These are phyloP conservation scores for Zoysia japonica DNA, from an alignment of 176 grass and related monocot species.

Conservation along the genomic window DNA sequence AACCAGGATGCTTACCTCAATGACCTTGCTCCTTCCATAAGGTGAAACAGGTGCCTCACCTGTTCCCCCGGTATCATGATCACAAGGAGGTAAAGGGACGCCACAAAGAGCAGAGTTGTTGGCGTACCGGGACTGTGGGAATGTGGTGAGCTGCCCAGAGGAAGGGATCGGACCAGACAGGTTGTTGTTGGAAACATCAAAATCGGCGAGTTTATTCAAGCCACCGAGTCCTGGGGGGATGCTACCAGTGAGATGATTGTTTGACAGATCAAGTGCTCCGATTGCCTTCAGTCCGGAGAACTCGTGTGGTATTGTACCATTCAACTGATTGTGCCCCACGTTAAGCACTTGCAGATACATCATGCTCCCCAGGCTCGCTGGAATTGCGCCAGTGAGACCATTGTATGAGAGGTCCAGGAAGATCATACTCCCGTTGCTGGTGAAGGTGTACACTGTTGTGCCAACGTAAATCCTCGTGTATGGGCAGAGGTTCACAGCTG, in stretches of 20 bases:
- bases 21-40: slow-evolving; percentile 47
- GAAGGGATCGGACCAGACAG: slow-evolving; percentile 75
- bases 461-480: slow-evolving; percentile 85
- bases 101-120: slow-evolving; percentile 85
- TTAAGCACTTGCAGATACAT: slow-evolving; percentile 80
- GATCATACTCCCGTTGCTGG: slow-evolving; percentile 83
- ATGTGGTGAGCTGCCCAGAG: slow-evolving; percentile 78
- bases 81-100: slow-evolving; percentile 72
- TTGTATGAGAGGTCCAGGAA: slow-evolving; percentile 97
- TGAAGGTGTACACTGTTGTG: slow-evolving; percentile 69
- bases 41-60: background rate
- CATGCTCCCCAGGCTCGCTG: slow-evolving; percentile 65
- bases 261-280: slow-evolving; percentile 75
- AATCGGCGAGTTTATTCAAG: slow-evolving; percentile 59
- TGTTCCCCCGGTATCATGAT: background rate
- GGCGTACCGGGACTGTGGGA: slow-evolving; percentile 60
- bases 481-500: slow-evolving; percentile 60
- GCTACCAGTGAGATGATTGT: slow-evolving; percentile 70
- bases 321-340: slow-evolving; percentile 76
- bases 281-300: slow-evolving; percentile 58
- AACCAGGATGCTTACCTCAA: slow-evolving; percentile 64
- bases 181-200: slow-evolving; percentile 90
- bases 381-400: slow-evolving; percentile 54
- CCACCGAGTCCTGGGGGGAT: slow-evolving; percentile 63
- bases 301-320: slow-evolving; percentile 57